These are phyloP conservation scores for Paramecium primaurelia DNA, from an alignment of 73 alveolate species.

Conservation along the genomic window DNA sequence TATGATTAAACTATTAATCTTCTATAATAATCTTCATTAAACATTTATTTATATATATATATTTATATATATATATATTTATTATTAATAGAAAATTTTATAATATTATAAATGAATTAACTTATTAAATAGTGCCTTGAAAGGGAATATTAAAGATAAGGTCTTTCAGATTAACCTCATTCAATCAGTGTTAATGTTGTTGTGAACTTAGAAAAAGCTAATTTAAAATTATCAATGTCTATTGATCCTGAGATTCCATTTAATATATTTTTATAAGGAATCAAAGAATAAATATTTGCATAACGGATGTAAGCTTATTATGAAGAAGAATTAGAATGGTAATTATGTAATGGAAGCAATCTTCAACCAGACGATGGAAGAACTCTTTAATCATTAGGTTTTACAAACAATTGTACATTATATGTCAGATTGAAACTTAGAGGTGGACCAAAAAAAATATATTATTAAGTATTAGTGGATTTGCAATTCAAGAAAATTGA, in stretches of 20 bases:
- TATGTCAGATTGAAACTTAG: too few relatives aligned
- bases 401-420: neutral
- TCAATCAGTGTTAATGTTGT: neutral
- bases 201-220: too few relatives aligned
- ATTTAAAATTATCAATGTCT: too few relatives aligned
- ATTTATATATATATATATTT: too few relatives aligned
- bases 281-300: neutral
- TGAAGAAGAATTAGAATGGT: neutral
- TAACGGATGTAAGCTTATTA: neutral
- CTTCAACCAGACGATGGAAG: neutral
- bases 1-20: neutral
- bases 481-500: neutral
- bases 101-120: neutral
- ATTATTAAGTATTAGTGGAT: neutral
- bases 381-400: neutral
- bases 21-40: neutral
- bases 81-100: too few relatives aligned
- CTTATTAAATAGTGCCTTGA: too few relatives aligned
- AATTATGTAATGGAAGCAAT: neutral
- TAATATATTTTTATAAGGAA: neutral
- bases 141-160: too few relatives aligned
- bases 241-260: neutral
- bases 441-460: too few relatives aligned
- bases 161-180: neutral
- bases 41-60: neutral